Evolutionary conservation across 1,284 basidiomycete genomes (phyloP).

Genomic region (Puccinia triticina): DNA sequence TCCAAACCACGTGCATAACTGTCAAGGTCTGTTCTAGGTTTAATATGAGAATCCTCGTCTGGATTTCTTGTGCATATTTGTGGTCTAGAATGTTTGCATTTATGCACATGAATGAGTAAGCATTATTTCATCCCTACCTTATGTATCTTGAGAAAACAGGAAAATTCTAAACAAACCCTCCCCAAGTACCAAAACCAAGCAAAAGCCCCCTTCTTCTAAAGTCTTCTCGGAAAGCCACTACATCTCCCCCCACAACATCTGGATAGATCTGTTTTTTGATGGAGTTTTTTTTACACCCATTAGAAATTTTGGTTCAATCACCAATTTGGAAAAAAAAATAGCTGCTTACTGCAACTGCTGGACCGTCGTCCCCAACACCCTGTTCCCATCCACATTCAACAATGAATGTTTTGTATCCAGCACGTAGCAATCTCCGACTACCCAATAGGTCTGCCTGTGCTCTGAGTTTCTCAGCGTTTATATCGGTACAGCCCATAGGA

Average conservation of each 20-base stretch:
- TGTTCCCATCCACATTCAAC: slow-evolving; percentile 47
- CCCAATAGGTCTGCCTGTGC: not conserved
- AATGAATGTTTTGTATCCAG: slow-evolving; percentile 26
- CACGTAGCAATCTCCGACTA: not conserved
- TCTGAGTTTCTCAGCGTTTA: not conserved
- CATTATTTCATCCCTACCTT: not conserved
- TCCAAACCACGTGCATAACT: not conserved
- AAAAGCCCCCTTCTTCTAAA: not conserved
- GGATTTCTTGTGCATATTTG: not conserved
- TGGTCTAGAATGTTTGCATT: not conserved
- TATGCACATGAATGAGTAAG: not conserved
- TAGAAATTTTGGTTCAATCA: not conserved
- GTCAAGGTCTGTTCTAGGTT: not conserved
- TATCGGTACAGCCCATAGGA: not conserved
- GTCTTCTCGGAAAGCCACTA: not conserved
- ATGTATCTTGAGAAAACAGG: not conserved
- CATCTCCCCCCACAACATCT: not conserved
- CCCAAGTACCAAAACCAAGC: slow-evolving; percentile 14
- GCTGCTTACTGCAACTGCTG: too few species aligned
- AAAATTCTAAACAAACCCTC: slow-evolving; percentile 21
- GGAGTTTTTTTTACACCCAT: not conserved
- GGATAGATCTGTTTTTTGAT: not conserved
- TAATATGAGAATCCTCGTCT: too few species aligned
- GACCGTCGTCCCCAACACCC: too few species aligned
- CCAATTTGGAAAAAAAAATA: too few species aligned